A percentile compares a stretch with the other conserved stretches of the same genome.
phyloP scores from a whole-genome alignment of 768 basidiomycete genomes.

The Rossbeevera mucosa region DNA sequence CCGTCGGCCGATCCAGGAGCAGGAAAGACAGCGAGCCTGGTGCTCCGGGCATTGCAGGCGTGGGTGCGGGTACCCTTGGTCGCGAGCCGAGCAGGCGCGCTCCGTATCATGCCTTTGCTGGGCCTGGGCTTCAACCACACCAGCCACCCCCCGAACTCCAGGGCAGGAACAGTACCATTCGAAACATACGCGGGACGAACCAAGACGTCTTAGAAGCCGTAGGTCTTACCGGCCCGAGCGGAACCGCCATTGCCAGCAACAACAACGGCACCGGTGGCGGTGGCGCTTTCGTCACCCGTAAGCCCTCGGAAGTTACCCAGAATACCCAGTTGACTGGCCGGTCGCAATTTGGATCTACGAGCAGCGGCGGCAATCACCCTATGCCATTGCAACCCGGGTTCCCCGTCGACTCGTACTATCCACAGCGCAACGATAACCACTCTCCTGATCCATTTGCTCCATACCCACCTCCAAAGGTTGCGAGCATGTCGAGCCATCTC shows the following conservation, averaged over 20 bases:
- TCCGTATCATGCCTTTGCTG: constrained; percentile 39
- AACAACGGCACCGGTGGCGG: neutral
- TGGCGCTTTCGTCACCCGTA: constrained; percentile 16
- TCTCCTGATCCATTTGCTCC: constrained; percentile 29
- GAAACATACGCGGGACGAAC: constrained; percentile 20
- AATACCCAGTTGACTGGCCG: constrained; percentile 21
- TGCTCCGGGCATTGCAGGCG: constrained; percentile 38
- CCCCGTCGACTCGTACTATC: constrained; percentile 21
- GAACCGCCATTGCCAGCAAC: neutral
- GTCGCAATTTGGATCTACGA: constrained; percentile 22
- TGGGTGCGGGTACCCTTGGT: constrained; percentile 31
- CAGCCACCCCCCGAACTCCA: constrained; percentile 17
- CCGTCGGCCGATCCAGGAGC: constrained; percentile 19
- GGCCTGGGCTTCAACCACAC: constrained; percentile 24
- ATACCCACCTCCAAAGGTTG: constrained; percentile 14
- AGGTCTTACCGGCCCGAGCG: constrained; percentile 16
- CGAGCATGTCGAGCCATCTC: constrained; percentile 2
- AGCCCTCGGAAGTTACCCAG: constrained; percentile 26
- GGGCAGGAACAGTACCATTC: constrained; percentile 11
- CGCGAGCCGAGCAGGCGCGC: constrained; percentile 26
- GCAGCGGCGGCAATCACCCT: constrained; percentile 12
- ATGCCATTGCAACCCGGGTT: constrained; percentile 23
- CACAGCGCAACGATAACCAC: constrained; percentile 19
- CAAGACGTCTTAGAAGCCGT: constrained; percentile 29
- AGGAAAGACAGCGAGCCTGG: constrained; percentile 31